A percentile compares a stretch with the other conserved stretches of the same genome.
phyloP scores from a whole-genome alignment of 768 basidiomycete genomes.

The Floccularia luteovirens region DNA sequence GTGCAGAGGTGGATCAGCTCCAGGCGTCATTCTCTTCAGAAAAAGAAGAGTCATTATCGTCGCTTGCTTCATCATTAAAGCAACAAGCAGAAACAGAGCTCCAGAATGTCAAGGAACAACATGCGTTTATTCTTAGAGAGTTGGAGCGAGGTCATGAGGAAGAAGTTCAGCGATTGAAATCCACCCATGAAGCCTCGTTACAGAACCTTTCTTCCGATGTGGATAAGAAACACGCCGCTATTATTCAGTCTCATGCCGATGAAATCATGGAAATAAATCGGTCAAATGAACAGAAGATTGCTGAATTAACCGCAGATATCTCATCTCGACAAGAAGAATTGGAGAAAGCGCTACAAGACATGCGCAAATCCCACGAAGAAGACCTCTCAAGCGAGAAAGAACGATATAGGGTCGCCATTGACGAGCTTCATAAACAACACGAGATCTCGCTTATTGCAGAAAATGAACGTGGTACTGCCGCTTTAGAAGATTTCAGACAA shows the following conservation, averaged over 20 bases:
- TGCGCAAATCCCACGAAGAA: neutral
- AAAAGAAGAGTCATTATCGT: conserved; percentile 31
- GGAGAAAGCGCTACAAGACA: conserved; percentile 12
- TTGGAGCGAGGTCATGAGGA: conserved; percentile 49
- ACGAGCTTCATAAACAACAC: conserved; percentile 28
- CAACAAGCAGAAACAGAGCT: conserved; percentile 43
- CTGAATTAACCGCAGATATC: neutral
- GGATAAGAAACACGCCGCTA: conserved; percentile 17
- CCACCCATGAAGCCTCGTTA: conserved; percentile 36
- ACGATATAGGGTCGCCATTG: neutral
- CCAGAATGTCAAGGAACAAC: conserved; percentile 43
- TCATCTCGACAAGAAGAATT: conserved; percentile 25
- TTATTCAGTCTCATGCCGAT: conserved; percentile 33
- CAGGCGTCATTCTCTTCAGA: conserved; percentile 32
- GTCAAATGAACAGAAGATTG: neutral
- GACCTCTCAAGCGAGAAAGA: neutral
- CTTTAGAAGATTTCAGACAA: conserved; percentile 13
- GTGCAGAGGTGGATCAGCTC: conserved; percentile 41
- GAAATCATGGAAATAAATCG: conserved; percentile 14
- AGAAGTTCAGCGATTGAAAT: conserved; percentile 41
- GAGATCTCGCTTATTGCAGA: conserved; percentile 26
- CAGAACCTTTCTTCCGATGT: conserved; percentile 16
- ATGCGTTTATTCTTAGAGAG: conserved; percentile 45
- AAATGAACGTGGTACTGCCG: conserved; percentile 9
- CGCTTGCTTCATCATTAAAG: conserved; percentile 20